phyloP scores from a whole-genome alignment of 768 basidiomycete species.

The Suillus subaureus region DNA sequence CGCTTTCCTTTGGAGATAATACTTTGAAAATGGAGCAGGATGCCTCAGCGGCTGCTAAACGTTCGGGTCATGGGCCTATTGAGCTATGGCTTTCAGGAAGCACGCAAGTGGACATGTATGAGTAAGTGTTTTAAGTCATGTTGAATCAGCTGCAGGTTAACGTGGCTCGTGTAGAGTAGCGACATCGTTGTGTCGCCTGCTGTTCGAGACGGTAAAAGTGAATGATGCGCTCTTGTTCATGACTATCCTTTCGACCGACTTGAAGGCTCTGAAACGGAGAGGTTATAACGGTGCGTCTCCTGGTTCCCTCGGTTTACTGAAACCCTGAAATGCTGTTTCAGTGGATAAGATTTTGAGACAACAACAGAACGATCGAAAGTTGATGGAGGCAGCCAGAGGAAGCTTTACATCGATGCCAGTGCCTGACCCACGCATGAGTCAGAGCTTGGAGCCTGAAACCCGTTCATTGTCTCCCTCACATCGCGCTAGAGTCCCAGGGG shows the following conservation, averaged over 20 bases:
- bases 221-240: conserved; percentile 90
- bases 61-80: conserved; percentile 58
- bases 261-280: conserved; percentile 76
- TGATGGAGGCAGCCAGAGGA: conserved; percentile 47
- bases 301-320: neutral
- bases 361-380: conserved; percentile 68
- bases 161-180: conserved; percentile 61
- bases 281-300: conserved; percentile 75
- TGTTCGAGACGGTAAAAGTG: conserved; percentile 78
- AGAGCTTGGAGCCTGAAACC: conserved; percentile 5
- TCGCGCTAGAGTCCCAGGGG: conserved; percentile 23
- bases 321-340: conserved; percentile 28
- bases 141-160: conserved; percentile 9
- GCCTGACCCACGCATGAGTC: conserved; percentile 16
- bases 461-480: conserved; percentile 25
- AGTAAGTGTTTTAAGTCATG: conserved; percentile 55
- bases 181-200: conserved; percentile 73
- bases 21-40: conserved; percentile 59
- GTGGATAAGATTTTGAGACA: conserved; percentile 91
- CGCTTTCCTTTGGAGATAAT: conserved; percentile 53
- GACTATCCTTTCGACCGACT: conserved; percentile 91
- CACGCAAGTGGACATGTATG: conserved; percentile 85
- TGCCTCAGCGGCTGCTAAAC: conserved; percentile 71
- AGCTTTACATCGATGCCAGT: conserved; percentile 24
- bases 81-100: conserved; percentile 79